These are phyloP conservation scores for Phaeosphaeria sp. DNA, from an alignment of 2,329 filamentous ascomycete genomes.

Conservation along the genomic window DNA sequence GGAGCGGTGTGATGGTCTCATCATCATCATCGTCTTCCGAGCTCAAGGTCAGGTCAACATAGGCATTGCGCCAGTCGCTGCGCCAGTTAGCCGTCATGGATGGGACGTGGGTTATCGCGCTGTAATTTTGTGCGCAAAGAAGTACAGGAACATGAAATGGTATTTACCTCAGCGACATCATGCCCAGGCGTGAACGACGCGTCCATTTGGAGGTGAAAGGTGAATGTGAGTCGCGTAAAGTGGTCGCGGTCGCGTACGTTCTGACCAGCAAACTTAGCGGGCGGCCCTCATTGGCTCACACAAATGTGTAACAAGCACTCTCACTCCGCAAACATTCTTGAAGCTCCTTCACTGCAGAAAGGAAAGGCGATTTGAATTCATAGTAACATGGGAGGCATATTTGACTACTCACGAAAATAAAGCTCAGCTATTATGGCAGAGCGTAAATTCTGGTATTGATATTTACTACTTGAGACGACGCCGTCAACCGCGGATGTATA, in stretches of 20 bases:
- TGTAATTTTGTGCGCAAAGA: not conserved
- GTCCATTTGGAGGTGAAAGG: constrained; percentile 20
- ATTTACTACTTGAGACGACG: not conserved
- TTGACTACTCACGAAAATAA: not conserved
- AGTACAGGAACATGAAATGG: not conserved
- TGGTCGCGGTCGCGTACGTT: too few species aligned
- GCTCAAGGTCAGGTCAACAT: constrained; percentile 35
- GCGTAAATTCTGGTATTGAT: not conserved
- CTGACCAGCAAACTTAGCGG: constrained; percentile 3
- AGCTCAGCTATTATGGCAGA: not conserved
- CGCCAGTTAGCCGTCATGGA: constrained; percentile 15
- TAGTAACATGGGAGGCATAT: not conserved
- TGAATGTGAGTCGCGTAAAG: constrained; percentile 26
- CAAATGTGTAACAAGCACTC: not conserved
- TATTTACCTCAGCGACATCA: constrained; percentile 28
- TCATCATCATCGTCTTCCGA: constrained; percentile 18
- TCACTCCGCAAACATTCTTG: not conserved
- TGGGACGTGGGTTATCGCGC: not conserved
- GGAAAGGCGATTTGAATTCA: not conserved
- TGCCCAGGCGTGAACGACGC: constrained; percentile 10
- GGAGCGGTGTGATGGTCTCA: not conserved
- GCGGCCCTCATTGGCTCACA: not conserved
- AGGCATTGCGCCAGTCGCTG: constrained; percentile 19
- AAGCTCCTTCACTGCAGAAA: not conserved
- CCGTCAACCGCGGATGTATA: too few species aligned